phyloP scores from a whole-genome alignment of 306 rosid genomes.

The Pyrus pyrifolia region DNA sequence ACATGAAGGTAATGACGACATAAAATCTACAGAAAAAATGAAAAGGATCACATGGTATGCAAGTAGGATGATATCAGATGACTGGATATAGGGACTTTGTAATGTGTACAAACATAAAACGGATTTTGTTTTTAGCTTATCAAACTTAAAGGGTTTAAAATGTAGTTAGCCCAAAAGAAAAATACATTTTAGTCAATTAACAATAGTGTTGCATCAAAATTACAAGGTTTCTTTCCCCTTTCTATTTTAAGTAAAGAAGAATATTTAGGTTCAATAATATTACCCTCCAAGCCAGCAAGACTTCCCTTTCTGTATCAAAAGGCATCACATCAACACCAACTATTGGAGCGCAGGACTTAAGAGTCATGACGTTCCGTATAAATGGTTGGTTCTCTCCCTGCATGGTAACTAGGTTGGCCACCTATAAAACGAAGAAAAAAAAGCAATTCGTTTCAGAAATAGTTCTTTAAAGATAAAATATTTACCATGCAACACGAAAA shows the following conservation, averaged over 20 bases:
- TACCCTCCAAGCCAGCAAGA: constrained; percentile 98
- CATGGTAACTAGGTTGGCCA: constrained; percentile 87
- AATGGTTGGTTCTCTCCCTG: constrained; percentile 84
- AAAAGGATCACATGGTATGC: background rate
- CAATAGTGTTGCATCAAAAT: background rate
- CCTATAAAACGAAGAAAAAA: constrained; percentile 35
- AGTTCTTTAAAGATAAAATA: background rate
- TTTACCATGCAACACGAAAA: background rate
- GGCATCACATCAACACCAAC: constrained; percentile 95
- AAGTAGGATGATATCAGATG: background rate
- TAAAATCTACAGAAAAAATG: background rate
- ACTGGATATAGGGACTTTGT: background rate
- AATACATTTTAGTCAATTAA: background rate
- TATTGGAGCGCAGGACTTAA: constrained; percentile 84
- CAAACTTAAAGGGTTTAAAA: no score
- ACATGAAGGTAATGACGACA: background rate
- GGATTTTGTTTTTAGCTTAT: background rate
- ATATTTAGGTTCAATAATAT: constrained; percentile 7
- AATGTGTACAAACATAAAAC: background rate
- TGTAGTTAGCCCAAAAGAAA: background rate
- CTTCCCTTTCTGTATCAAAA: constrained; percentile 80
- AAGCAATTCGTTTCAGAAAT: constrained; percentile 14
- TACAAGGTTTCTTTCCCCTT: background rate
- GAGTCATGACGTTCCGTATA: constrained; percentile 89
- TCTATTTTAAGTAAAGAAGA: background rate